Base-by-base conservation (phyloP, 306 rosid species). In the Dalbergia oliveri region DNA sequence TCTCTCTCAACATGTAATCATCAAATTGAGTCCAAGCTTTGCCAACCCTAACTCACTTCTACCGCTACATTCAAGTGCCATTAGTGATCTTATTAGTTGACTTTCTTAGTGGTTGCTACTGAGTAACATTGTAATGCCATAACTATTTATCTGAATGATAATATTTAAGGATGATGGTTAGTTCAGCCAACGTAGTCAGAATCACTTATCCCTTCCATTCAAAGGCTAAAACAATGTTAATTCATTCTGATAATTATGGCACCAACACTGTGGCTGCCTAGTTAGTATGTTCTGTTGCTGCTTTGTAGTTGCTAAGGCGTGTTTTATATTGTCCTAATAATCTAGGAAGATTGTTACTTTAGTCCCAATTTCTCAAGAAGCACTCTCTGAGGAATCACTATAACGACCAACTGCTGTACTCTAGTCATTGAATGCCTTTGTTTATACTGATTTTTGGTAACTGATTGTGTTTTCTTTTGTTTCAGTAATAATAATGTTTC, bases 401-500 rank as follows among this genome's bases (percentile, higher is more conserved):
- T 5, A 51, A 3, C 19, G 37, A n/a, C 61, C 12, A 47, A 47
- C 43, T 60, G 9, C 14, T 65, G 12, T 66, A 6, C 8, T 66
- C 2, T 53, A 19, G 26, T 47, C 49, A 18, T 35, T 37, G 72
- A 69, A 35, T 64, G 72, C 53, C 23, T 37, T 34, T 35, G 61
- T 65, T 47, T 63, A 54, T 54, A 54, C 60, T 54, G 9, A 53
- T 59, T 50, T 57, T 70, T 69, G 75, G 11, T 67, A 50, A 76
- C 37, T 76, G 70, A 31, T 69, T 70, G 68, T 81, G 76, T 18
- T 51, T 41, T 79, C 10, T 75, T 66, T 23, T 37, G 53, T 56
- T 67, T 64, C 84, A 87, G 90, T 70, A 90, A 81, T 44, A 80
- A 37, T 41, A 66, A 73, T 53, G 72, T 44, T 73, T 19, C 80